Evolutionary conservation across 306 rosid genomes (phyloP).

Genomic region (Gastrolobium bilobum): DNA sequence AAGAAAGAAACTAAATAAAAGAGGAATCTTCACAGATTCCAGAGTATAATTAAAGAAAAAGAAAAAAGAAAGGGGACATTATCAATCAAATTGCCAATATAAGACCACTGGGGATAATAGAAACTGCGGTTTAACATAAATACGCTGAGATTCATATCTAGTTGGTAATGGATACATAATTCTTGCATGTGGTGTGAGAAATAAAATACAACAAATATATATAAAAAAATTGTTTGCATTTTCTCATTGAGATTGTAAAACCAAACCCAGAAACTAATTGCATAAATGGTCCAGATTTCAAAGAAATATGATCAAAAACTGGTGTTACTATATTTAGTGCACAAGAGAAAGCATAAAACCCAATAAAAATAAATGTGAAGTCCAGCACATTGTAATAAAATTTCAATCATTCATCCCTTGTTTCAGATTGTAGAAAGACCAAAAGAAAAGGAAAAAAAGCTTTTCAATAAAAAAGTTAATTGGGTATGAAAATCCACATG

Average conservation of each 20-base stretch:
- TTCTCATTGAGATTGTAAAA: not conserved
- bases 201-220: not conserved
- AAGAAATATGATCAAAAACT: no score
- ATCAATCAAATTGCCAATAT: not conserved
- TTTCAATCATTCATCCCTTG: not conserved
- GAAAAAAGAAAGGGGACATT: not conserved
- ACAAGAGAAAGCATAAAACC: not conserved
- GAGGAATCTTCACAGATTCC: slow-evolving; percentile 45
- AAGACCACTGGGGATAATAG: not conserved
- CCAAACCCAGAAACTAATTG: not conserved
- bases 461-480: no score
- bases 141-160: not conserved
- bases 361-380: not conserved
- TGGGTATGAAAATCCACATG: slow-evolving; percentile 27
- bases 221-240: not conserved
- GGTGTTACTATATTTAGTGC: no score
- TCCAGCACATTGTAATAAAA: not conserved
- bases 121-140: not conserved
- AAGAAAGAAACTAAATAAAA: slow-evolving; percentile 19
- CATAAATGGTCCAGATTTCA: not conserved
- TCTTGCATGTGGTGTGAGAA: not conserved
- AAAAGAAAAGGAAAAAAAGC: no score
- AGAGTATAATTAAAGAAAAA: not conserved
- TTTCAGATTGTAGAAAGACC: slow-evolving; percentile 15
- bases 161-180: not conserved